These are phyloP conservation scores for Mrakia gelida DNA, from an alignment of 768 basidiomycete genomes.

Conservation along the genomic window DNA sequence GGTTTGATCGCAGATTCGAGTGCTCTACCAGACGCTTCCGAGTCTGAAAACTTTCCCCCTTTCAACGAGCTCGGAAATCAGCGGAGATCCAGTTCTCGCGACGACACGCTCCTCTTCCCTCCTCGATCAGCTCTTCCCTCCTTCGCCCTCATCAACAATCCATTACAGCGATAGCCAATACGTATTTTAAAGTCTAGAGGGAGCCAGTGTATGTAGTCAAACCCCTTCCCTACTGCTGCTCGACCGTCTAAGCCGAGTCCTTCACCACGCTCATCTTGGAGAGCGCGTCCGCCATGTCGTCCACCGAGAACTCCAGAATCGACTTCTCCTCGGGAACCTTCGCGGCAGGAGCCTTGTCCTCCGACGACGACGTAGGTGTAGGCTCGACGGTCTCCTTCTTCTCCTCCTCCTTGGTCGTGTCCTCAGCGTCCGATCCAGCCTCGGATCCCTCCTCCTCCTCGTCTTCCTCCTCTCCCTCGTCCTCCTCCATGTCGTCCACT, in stretches of 20 bases:
- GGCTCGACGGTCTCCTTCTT: neutral
- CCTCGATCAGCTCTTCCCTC: too few species aligned
- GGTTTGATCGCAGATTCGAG: too few species aligned
- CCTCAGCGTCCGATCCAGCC: neutral
- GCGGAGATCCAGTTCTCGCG: too few species aligned
- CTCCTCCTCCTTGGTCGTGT: neutral
- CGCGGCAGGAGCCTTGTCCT: neutral
- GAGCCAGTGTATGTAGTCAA: too few species aligned
- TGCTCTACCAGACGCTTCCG: too few species aligned
- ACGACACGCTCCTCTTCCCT: too few species aligned
- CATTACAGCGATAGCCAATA: too few species aligned
- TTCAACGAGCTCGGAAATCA: too few species aligned
- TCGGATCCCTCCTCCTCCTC: conserved; percentile 16
- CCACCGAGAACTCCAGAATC: conserved; percentile 26
- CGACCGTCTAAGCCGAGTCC: neutral
- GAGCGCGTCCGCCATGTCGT: conserved; percentile 32
- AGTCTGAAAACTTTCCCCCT: too few species aligned
- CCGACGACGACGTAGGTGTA: neutral
- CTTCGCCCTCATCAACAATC: too few species aligned
- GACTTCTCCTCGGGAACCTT: neutral
- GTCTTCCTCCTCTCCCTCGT: conserved; percentile 31
- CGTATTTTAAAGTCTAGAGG: too few species aligned
- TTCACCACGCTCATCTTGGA: conserved; percentile 27
- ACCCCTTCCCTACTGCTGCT: neutral
- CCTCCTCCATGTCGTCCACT: conserved; percentile 35